Percentiles rank a stretch among this genome's conserved stretches.
phyloP scores from a whole-genome alignment of 257 asterid genomes.

The Mentha longifolia region DNA sequence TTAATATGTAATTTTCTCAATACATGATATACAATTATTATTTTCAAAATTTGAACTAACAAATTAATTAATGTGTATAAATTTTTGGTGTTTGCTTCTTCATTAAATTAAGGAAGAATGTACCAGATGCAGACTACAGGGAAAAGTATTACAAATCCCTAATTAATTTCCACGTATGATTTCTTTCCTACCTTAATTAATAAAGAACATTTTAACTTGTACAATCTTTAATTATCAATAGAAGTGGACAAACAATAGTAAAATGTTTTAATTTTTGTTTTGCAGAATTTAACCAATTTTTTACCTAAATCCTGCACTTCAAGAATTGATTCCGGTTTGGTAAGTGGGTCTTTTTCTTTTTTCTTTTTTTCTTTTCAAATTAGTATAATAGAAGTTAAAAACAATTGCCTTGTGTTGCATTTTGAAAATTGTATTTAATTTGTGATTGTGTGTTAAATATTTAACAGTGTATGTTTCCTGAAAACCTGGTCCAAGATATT shows the following conservation, averaged over 20 bases:
- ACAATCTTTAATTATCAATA: no score
- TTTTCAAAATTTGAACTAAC: no score
- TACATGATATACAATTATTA: no score
- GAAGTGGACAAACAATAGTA: no score
- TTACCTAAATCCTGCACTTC: constrained; percentile 30
- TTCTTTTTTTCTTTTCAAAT: no score
- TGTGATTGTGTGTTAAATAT: background rate
- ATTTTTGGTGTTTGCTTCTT: background rate
- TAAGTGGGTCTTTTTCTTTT: background rate
- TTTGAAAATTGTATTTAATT: background rate
- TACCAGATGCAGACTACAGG: constrained; percentile 10
- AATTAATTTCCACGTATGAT: constrained; percentile 31
- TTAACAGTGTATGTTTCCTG: constrained; percentile 17
- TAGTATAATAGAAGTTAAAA: background rate
- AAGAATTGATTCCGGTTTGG: background rate
- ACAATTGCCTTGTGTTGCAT: no score
- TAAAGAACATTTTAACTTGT: no score
- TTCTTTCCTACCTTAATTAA: background rate
- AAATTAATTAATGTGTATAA: no score
- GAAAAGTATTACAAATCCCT: background rate
- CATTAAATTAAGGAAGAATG: constrained; percentile 28
- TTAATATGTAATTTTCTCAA: no score
- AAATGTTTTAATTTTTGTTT: background rate
- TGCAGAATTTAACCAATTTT: constrained; percentile 18
- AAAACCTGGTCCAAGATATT: background rate